Base-by-base conservation (phyloP, 1,139 yeast species). In the Taphrina populina region DNA sequence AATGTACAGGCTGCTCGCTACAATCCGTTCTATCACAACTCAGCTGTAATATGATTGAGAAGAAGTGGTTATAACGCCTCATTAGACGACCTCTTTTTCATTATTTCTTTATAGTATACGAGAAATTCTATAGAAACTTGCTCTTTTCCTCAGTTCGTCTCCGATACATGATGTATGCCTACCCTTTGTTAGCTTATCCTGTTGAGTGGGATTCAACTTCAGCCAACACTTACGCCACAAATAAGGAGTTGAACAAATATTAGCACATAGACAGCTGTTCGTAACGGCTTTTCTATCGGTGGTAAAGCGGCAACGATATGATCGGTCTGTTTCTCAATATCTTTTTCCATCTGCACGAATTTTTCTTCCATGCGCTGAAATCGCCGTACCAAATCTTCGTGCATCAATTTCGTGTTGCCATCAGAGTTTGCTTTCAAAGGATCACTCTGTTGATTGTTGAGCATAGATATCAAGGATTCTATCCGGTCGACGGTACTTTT, bases 321-420 rank as follows among this genome's bases (percentile, higher is more conserved):
- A 4, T 49, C 46, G 7, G 44, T 40, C 41, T 39, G 54, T 15
- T 37, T 29, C 39, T 49, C 46, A 4, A 49, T 32, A 24, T 49
- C 33, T 21, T 21, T 15, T 23, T 47, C 53, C 44, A 36, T 26
- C n/a, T 8, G 19, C 24, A 32, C 13, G 30, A 47, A 47, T 20
- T 39, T 35, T 30, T 49, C 46, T 3, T 37, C 44, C 46, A 49
- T 30, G 24, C 40, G 20, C 11, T 20, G 37, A n/a, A 47, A 30
- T 37, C 37, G 44, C 33, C 32, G 29, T 6, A 34, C 24, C 8
- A 49, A 21, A 20, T 30, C 33, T 10, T 45, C 52, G 26, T 34
- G 19, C 40, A 45, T 34, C 20, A 23, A 13, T 33, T 45, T 34
- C 15, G 40, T 13, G 13, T n/a, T 13, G 17, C 35, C 37, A 17